Percentiles rank a stretch among this genome's conserved stretches.
These are phyloP conservation scores for Suhomyces sp. DNA, from an alignment of 805 yeast species.

Conservation along the genomic window DNA sequence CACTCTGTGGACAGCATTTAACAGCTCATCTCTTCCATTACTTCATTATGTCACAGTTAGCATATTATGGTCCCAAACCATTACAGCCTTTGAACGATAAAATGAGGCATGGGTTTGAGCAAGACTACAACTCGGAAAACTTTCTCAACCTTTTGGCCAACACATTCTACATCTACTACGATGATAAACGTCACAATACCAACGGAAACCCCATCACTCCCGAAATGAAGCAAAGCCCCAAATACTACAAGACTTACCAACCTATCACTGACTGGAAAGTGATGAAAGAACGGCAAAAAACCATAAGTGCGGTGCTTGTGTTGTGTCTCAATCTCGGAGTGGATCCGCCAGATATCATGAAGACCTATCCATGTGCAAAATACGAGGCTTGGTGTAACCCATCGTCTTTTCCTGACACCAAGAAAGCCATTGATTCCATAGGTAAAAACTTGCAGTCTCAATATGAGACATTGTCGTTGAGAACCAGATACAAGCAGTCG, in stretches of 20 bases:
- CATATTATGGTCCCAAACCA: slow-evolving; percentile 34
- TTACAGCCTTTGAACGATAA: slow-evolving; percentile 50
- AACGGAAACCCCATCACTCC: slow-evolving; percentile 75
- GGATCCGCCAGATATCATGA: slow-evolving; percentile 94
- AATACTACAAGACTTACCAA: slow-evolving; percentile 50
- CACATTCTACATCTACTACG: slow-evolving; percentile 79
- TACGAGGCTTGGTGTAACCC: slow-evolving; percentile 95
- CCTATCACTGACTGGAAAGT: slow-evolving; percentile 88
- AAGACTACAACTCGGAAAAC: slow-evolving; percentile 56
- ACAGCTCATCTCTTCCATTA: neutral
- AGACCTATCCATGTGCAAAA: slow-evolving; percentile 90
- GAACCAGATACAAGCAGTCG: slow-evolving; percentile 87
- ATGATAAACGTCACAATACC: slow-evolving; percentile 88
- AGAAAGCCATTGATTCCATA: slow-evolving; percentile 86
- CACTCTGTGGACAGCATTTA: neutral
- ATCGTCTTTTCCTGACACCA: slow-evolving; percentile 71
- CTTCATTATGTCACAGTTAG: slow-evolving; percentile 5
- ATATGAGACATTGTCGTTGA: slow-evolving; percentile 81
- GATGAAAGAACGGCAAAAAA: slow-evolving; percentile 85
- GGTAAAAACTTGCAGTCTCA: slow-evolving; percentile 86
- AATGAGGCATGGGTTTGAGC: slow-evolving; percentile 65
- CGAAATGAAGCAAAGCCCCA: slow-evolving; percentile 46
- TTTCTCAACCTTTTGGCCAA: slow-evolving; percentile 56
- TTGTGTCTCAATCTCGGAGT: slow-evolving; percentile 90
- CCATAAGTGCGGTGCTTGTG: slow-evolving; percentile 89